A percentile compares a stretch with the other conserved stretches of the same genome.
phyloP scores from a whole-genome alignment of 2,329 filamentous ascomycete species.

The Botrytis squamosa region DNA sequence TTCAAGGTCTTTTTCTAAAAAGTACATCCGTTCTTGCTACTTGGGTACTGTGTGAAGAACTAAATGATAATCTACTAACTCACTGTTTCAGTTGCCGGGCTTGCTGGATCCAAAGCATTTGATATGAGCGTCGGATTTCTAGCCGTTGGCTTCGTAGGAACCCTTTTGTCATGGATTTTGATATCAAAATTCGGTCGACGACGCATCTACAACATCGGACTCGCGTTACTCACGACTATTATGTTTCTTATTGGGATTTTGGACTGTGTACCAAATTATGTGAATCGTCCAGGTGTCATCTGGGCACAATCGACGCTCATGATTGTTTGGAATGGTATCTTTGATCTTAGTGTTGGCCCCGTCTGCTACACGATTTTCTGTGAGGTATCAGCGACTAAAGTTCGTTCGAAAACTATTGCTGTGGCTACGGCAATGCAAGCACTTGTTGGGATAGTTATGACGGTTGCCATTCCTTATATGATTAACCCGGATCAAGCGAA shows the following conservation, averaged over 20 bases:
- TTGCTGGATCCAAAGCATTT: constrained; percentile 54
- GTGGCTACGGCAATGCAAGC: constrained; percentile 31
- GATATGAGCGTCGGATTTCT: constrained; percentile 62
- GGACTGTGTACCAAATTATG: constrained; percentile 41
- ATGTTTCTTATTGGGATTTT: constrained; percentile 48
- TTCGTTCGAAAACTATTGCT: constrained; percentile 39
- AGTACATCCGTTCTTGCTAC: background rate
- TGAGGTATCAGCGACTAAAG: constrained; percentile 46
- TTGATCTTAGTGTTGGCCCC: constrained; percentile 37
- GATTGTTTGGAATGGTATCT: constrained; percentile 32
- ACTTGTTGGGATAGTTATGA: constrained; percentile 29
- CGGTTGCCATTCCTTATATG: constrained; percentile 35
- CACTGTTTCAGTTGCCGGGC: constrained; percentile 52
- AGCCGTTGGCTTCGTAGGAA: constrained; percentile 58
- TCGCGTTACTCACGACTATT: constrained; percentile 48
- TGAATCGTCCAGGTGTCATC: constrained; percentile 26
- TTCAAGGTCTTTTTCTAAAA: background rate
- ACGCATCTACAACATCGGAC: constrained; percentile 62
- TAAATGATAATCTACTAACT: background rate
- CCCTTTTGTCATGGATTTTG: constrained; percentile 65
- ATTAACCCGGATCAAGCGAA: constrained; percentile 41
- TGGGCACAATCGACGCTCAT: constrained; percentile 30
- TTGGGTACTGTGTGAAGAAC: background rate
- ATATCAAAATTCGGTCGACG: constrained; percentile 62
- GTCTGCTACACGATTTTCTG: constrained; percentile 46